phyloP scores from a whole-genome alignment of 257 asterid genomes.

The Solanum tarijense region DNA sequence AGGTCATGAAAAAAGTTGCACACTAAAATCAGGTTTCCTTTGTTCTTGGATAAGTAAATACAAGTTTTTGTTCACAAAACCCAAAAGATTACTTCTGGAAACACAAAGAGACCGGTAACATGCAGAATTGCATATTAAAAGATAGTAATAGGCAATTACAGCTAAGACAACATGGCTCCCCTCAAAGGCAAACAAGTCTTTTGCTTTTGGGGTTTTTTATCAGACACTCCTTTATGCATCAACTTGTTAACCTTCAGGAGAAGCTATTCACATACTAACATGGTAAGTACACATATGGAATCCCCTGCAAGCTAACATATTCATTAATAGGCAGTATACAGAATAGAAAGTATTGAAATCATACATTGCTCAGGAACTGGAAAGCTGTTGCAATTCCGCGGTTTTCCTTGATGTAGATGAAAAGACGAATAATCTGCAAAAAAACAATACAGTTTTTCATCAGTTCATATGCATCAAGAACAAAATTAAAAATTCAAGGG shows the following conservation, averaged over 20 bases:
- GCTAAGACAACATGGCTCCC: background rate
- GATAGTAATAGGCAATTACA: background rate
- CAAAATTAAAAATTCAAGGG: background rate
- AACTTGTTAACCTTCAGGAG: background rate
- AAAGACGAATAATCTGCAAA: slow-evolving; percentile 80
- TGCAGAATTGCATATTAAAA: background rate
- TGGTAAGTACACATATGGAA: background rate
- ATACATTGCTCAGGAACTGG: slow-evolving; percentile 88
- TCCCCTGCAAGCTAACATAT: background rate
- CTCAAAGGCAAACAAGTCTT: background rate
- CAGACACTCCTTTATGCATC: background rate
- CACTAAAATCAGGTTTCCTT: background rate
- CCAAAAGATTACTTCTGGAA: background rate
- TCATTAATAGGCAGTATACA: background rate
- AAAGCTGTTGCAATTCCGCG: slow-evolving; percentile 70
- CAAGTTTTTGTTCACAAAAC: background rate
- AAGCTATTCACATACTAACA: background rate
- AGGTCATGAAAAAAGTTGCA: background rate
- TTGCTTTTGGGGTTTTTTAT: background rate
- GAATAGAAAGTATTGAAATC: slow-evolving; percentile 22
- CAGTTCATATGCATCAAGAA: background rate
- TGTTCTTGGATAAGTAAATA: background rate
- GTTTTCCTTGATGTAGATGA: slow-evolving; percentile 70
- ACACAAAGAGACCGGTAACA: background rate
- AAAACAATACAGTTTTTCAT: slow-evolving; percentile 4